Conservation (phyloP, 768 basidiomycete genomes). For the Xerocomellus amylosporus region DNA sequence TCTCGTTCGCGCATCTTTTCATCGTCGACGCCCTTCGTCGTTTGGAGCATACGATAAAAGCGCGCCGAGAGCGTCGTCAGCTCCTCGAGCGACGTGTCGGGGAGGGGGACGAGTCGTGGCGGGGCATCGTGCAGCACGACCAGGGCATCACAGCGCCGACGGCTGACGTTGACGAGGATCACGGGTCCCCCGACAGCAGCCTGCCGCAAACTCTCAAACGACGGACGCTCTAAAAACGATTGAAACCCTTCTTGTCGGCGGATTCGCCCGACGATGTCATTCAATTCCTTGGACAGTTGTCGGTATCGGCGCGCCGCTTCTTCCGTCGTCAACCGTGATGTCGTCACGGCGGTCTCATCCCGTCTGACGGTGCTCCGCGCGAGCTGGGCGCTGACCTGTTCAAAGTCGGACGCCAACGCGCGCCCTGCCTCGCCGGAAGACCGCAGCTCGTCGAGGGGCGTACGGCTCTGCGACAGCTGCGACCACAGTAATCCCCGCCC, state of each 20-base stretch:
- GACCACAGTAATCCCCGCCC: slow-evolving; percentile 33
- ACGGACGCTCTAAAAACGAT: slow-evolving; percentile 28
- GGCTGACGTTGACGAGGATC: slow-evolving; percentile 37
- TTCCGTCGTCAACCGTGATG: slow-evolving; percentile 12
- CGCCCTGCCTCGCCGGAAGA: slow-evolving; percentile 11
- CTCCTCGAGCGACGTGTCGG: slow-evolving; percentile 7
- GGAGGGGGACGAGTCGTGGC: slow-evolving; percentile 23
- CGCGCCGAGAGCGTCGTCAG: slow-evolving; percentile 6
- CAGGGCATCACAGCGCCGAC: slow-evolving; percentile 38
- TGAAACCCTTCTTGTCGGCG: slow-evolving; percentile 27
- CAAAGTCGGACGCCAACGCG: slow-evolving; percentile 27
- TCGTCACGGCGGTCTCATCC: neutral
- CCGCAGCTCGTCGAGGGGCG: slow-evolving; percentile 26
- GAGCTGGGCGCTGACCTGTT: slow-evolving; percentile 17
- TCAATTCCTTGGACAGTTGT: slow-evolving; percentile 17
- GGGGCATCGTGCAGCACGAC: slow-evolving; percentile 26
- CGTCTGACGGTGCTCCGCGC: neutral
- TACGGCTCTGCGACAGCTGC: slow-evolving; percentile 25
- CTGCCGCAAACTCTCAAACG: slow-evolving; percentile 15
- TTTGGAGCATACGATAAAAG: slow-evolving; percentile 6
- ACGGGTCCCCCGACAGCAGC: slow-evolving; percentile 32
- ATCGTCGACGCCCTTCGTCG: slow-evolving; percentile 11
- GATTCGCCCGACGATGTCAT: slow-evolving; percentile 20
- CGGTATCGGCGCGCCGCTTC: slow-evolving; percentile 16
- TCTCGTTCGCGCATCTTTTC: slow-evolving; percentile 24